Conservation (phyloP, 768 basidiomycete genomes). For the Galerina sulciceps region DNA sequence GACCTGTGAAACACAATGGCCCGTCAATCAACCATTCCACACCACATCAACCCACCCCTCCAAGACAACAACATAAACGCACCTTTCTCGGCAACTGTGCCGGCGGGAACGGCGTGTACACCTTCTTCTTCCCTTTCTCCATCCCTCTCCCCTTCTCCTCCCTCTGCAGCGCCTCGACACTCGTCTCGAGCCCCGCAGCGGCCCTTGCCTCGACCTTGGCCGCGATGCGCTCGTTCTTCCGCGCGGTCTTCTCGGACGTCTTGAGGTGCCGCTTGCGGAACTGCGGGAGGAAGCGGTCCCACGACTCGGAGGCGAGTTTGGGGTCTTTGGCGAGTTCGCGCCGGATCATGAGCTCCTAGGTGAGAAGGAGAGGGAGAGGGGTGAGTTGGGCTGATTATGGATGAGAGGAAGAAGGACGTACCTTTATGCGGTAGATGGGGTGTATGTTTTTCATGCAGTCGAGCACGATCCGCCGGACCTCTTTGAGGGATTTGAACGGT, state of each 20-base stretch:
- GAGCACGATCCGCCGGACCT: conserved; percentile 93
- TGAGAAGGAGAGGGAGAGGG: not conserved
- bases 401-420: conserved; percentile 27
- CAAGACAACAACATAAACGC: conserved; percentile 11
- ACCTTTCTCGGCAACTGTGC: conserved; percentile 93
- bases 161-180: conserved; percentile 31
- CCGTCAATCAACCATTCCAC: not conserved
- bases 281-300: conserved; percentile 97
- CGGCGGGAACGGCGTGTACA: conserved; percentile 99
- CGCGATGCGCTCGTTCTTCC: conserved; percentile 78
- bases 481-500: conserved; percentile 91
- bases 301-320: conserved; percentile 89
- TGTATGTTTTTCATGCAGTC: conserved; percentile 99
- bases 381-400: conserved; percentile 3
- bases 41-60: too few relatives aligned
- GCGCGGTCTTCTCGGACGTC: conserved; percentile 91
- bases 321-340: conserved; percentile 98
- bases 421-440: conserved; percentile 99
- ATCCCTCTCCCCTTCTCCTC: conserved; percentile 49
- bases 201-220: conserved; percentile 66
- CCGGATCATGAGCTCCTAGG: conserved; percentile 95
- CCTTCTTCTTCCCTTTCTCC: conserved; percentile 89
- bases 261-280: conserved; percentile 93
- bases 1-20: conserved; percentile 48
- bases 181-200: conserved; percentile 62